Evolutionary conservation across 768 basidiomycete species (phyloP), one percentile per base, ranked within the genome.

Genomic region (Xerocomellus chrysenteron): DNA sequence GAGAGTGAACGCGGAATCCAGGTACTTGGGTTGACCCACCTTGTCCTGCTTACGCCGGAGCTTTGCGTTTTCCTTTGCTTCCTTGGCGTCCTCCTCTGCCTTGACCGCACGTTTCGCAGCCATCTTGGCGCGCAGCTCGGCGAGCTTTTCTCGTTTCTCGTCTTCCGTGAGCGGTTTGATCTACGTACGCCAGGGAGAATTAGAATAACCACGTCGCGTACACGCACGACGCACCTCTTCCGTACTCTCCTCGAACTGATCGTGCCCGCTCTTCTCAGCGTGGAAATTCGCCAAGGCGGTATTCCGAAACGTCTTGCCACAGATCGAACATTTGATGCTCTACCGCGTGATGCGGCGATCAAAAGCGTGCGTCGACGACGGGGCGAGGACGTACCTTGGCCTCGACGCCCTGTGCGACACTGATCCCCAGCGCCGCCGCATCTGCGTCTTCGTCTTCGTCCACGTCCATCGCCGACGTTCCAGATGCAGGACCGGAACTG

Each of bases 161-260:
- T 95, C 94, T 73, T 98, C 94, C 0, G 95, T 98, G 50, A 99
- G 72, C 0, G 96, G 94, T 68, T 93, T 94, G 72, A 98, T 85
- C 92, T 93, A 54, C 21, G 21, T 19, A 2, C 5, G 14, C 12
- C 36, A 19, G 26, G 26, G 26, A 26, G 26, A 26, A 30, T 10
- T 30, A 30, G 30, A 9, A 10, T 9, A 30, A 30, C 30, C 30
- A 17, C 33, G 9, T 30, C 30, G 9, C 30, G 30, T 30, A 35
- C 37, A 4, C 11, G 19, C 48, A 14, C 13, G 33, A 47, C 50
- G 48, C 46, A 92, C 94, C 81, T 98, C 96, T 66, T 98, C 94
- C 0, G 86, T 91, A 2, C 90, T 94, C 67, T 98, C 96, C 69
- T 97, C 95, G 60, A 98, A 98, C 62, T 94, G 87, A 71, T 93